Base-by-base conservation (phyloP, 805 yeast species). In the Ogataea ramenticola region DNA sequence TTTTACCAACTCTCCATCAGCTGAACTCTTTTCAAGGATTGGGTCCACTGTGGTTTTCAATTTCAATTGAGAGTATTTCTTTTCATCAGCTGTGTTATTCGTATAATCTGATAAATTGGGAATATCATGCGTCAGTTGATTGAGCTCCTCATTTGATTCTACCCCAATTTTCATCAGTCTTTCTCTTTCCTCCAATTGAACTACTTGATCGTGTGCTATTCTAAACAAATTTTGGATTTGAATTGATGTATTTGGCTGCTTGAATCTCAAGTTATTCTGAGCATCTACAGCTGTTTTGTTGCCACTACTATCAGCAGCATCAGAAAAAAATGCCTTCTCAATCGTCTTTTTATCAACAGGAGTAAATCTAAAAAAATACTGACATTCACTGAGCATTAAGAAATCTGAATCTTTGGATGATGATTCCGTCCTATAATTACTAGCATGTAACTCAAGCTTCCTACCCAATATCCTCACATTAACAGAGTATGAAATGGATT, bases 391-490 rank as follows among this genome's bases (percentile, higher is more conserved):
- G 26, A 56, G 38, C 54, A 54, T 52, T 9, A 50, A 40, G 38
- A 49, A 53, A 19, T 34, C 21, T 44, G 48, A 39, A 43, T 39
- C 9, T 48, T 48, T n/a, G n/a, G n/a, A 14, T 34, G 34, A 14
- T 46, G 41, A 33, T 20, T 44, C 46, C 2, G 29, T 36, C 19
- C 45, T 42, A 40, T 24, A 46, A 39, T 37, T 44, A 3, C 42
- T 41, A 39, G 44, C 40, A 41, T 46, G 45, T 24, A 40, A 22
- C 11, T 50, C 47, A n/a, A 31, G 24, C 19, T 56, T 51, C 34
- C 49, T 54, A 43, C 78, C 81, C 22, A 77, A 73, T 42, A 77
- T 61, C 43, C 74, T 70, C 12, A 77, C 80, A 45, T 71, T 75
- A 16, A 78, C 65, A 1, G 77, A 62, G 49, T 78, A 77, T 32